These are phyloP conservation scores for Chalciporus piperatus DNA, from an alignment of 768 basidiomycete species.

Conservation along the genomic window DNA sequence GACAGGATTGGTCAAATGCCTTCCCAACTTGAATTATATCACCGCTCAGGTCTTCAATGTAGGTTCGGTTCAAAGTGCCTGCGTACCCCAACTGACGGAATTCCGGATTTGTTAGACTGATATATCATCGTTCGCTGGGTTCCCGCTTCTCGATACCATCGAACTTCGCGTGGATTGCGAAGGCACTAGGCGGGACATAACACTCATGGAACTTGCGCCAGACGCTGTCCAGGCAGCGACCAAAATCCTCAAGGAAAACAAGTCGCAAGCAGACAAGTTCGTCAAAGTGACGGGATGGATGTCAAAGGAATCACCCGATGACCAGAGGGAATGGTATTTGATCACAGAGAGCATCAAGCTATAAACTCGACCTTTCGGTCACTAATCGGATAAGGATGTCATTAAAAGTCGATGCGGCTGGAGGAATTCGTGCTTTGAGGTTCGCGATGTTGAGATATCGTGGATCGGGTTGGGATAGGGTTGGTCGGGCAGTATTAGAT, in stretches of 20 bases:
- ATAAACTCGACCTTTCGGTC: neutral
- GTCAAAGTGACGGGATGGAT: neutral
- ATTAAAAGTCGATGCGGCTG: conserved; percentile 8
- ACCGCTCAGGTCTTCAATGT: neutral
- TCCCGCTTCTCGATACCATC: conserved; percentile 4
- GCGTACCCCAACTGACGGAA: neutral
- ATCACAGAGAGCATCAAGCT: conserved; percentile 4
- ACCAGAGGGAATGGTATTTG: neutral
- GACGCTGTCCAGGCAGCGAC: neutral
- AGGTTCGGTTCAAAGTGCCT: neutral
- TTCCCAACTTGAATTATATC: conserved; percentile 9
- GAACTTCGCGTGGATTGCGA: neutral
- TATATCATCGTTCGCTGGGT: neutral
- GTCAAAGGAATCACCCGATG: too few relatives aligned
- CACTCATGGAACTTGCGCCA: neutral
- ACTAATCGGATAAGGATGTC: conserved; percentile 1
- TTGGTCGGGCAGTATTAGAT: neutral
- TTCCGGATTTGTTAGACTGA: neutral
- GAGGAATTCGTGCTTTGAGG: neutral
- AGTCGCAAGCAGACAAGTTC: conserved; percentile 3
- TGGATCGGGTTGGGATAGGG: conserved; percentile 16
- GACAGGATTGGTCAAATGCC: conserved; percentile 4
- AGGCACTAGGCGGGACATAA: neutral
- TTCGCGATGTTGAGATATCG: neutral
- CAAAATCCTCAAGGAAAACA: conserved; percentile 4